Percentiles rank a stretch among this genome's conserved stretches.
Conservation (phyloP, 1,284 basidiomycete species). For the Fomitiporia mediterranea region DNA sequence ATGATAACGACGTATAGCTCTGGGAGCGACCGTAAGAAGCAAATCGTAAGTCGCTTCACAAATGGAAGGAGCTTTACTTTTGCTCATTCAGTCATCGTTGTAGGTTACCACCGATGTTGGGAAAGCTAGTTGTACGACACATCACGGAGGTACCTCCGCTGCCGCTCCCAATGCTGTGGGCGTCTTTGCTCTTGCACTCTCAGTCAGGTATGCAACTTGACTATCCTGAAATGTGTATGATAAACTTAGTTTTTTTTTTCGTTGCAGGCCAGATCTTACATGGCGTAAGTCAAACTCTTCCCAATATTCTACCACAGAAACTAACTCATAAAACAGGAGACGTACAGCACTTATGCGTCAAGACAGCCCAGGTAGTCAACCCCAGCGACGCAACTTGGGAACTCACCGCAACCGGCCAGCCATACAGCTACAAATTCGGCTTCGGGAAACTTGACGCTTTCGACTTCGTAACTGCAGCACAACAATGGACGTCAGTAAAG, state of each 20-base stretch:
- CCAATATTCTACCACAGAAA: no score
- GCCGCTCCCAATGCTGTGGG: constrained; percentile 95
- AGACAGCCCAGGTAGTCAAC: constrained; percentile 78
- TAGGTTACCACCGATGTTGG: constrained; percentile 95
- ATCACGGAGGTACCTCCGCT: constrained; percentile 98
- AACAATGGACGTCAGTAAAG: constrained; percentile 84
- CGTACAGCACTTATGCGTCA: constrained; percentile 87
- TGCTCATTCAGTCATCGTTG: constrained; percentile 9
- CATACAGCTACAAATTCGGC: constrained; percentile 97
- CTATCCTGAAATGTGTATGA: neutral
- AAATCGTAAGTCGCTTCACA: constrained; percentile 61
- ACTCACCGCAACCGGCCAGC: constrained; percentile 69
- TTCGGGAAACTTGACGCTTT: constrained; percentile 89
- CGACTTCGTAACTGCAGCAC: constrained; percentile 77
- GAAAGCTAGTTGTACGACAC: constrained; percentile 75
- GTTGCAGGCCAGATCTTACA: constrained; percentile 76
- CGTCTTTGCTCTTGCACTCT: constrained; percentile 83
- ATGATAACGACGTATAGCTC: constrained; percentile 96
- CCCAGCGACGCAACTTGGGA: constrained; percentile 95
- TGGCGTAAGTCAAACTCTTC: constrained; percentile 56
- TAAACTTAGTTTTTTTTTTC: neutral
- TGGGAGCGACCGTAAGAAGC: constrained; percentile 70
- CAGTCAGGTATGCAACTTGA: constrained; percentile 71
- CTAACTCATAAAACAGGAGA: constrained; percentile 39
- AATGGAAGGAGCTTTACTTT: constrained; percentile 17